These are phyloP conservation scores for Suillus subalutaceus DNA, from an alignment of 768 basidiomycete genomes.

Conservation along the genomic window DNA sequence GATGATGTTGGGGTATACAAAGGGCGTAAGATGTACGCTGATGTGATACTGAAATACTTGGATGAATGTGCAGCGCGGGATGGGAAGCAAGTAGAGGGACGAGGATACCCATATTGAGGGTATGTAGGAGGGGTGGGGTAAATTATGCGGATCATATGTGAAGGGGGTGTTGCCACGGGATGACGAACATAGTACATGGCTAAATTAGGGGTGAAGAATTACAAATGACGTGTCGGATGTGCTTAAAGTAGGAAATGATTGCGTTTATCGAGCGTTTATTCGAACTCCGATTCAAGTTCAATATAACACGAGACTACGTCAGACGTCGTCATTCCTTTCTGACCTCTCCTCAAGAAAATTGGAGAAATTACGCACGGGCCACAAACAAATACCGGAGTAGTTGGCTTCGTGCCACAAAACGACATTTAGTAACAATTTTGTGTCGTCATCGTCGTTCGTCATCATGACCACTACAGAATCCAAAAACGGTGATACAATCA, in stretches of 20 bases:
- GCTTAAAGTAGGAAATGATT: conserved; percentile 28
- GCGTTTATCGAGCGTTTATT: conserved; percentile 20
- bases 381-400: conserved; percentile 15
- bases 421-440: no score
- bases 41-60: conserved; percentile 23
- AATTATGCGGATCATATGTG: conserved; percentile 9
- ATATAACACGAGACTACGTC: conserved; percentile 45
- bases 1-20: conserved; percentile 49
- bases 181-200: background rate
- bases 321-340: conserved; percentile 43
- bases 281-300: conserved; percentile 47
- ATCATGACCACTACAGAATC: conserved; percentile 27
- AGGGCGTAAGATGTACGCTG: conserved; percentile 29
- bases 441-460: background rate
- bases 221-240: conserved; percentile 39
- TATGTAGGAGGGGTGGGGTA: no score
- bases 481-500: conserved; percentile 39
- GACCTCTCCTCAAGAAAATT: conserved; percentile 31
- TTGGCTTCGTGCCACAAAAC: background rate
- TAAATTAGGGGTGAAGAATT: background rate
- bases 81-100: conserved; percentile 10
- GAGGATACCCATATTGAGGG: background rate
- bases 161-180: no score
- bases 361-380: conserved; percentile 34
- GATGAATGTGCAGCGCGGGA: conserved; percentile 28